These are phyloP conservation scores for Fusarium nygamai DNA, from an alignment of 2,329 filamentous ascomycete species.

Conservation along the genomic window DNA sequence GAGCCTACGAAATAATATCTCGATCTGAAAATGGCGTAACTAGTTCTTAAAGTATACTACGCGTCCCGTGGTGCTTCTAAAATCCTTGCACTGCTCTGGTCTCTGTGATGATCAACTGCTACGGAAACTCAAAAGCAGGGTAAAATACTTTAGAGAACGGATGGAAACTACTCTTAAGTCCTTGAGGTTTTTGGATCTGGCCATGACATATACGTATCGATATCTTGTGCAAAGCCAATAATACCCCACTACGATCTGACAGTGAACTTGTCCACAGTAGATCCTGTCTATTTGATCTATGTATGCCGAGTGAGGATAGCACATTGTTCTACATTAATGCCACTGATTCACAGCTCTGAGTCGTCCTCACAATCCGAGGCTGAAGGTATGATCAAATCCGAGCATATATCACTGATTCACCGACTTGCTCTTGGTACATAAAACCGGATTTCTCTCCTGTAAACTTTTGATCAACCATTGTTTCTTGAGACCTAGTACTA, in stretches of 20 bases:
- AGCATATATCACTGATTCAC: neutral
- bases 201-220: no score
- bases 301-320: neutral
- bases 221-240: neutral
- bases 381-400: neutral
- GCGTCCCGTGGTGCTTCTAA: rapidly evolving
- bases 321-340: no score
- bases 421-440: neutral
- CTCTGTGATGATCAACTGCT: neutral
- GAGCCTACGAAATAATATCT: neutral
- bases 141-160: no score
- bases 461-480: neutral
- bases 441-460: neutral
- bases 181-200: neutral
- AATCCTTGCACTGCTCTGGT: no score
- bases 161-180: neutral
- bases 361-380: neutral
- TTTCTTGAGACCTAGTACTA: no score
- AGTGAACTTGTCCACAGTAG: neutral
- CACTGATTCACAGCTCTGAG: neutral
- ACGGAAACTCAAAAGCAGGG: no score
- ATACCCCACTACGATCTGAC: neutral
- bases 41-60: rapidly evolving
- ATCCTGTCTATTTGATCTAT: neutral
- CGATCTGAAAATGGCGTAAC: rapidly evolving